Conservation (phyloP, 371 early-diverging fungal genomes). For the Gilbertella persicaria region DNA sequence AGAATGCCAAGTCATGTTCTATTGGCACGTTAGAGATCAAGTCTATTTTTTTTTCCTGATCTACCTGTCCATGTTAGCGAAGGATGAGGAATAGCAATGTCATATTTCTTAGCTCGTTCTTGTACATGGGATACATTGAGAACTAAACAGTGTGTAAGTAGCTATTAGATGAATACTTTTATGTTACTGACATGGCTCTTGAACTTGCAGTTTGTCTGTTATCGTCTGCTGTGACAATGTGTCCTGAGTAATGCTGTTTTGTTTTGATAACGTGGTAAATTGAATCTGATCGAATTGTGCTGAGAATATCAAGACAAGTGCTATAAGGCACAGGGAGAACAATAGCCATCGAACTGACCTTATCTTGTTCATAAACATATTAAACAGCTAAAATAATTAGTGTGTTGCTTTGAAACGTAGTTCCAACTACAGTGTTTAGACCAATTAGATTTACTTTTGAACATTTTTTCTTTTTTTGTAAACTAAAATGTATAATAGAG, state of each 20-base stretch:
- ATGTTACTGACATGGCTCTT: background rate
- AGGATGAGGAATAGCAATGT: conserved; percentile 21
- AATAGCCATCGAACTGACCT: background rate
- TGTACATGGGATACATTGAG: conserved; percentile 2
- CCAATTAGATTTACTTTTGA: no score
- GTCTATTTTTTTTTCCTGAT: background rate
- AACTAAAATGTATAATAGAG: no score
- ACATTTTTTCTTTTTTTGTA: no score
- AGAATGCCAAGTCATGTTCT: conserved; percentile 26
- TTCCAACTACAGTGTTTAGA: no score
- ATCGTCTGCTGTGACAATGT: background rate
- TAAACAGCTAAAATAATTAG: no score
- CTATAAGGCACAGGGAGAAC: background rate
- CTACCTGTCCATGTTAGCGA: conserved; percentile 22
- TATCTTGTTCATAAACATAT: background rate
- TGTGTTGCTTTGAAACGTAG: no score
- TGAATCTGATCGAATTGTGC: background rate
- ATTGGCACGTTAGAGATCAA: background rate
- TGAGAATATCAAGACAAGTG: background rate
- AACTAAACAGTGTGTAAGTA: background rate
- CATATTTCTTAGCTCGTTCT: conserved; percentile 10
- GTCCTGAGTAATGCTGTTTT: background rate
- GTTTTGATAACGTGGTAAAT: background rate
- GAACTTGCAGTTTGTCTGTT: background rate
- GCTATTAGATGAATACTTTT: no score